A percentile compares a stretch with the other conserved stretches of the same genome.
phyloP scores from a whole-genome alignment of 768 basidiomycete genomes.

The Strobilomyces confusus region DNA sequence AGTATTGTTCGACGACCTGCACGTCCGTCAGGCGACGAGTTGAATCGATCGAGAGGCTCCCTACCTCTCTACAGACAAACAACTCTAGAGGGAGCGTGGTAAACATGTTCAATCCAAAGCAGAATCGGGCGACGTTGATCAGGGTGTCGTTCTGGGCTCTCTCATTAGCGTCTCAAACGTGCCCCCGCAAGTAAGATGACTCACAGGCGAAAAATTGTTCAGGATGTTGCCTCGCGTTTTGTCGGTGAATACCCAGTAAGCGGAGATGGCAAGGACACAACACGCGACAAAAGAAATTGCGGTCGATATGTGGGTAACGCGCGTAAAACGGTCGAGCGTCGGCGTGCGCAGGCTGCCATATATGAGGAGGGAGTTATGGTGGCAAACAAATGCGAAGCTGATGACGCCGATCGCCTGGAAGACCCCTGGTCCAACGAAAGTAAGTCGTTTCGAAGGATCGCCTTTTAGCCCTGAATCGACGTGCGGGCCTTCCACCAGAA shows the following conservation, averaged over 20 bases:
- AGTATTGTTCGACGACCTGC: constrained; percentile 92
- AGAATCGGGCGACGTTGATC: constrained; percentile 93
- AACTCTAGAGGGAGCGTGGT: constrained; percentile 94
- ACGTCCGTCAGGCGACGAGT: constrained; percentile 2
- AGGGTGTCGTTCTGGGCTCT: constrained; percentile 63
- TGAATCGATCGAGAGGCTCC: constrained; percentile 1
- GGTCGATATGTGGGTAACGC: constrained; percentile 91
- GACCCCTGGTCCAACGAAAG: constrained; percentile 72
- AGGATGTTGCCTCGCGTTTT: constrained; percentile 94
- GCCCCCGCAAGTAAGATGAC: constrained; percentile 6
- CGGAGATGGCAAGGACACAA: constrained; percentile 77
- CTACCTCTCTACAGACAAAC: constrained; percentile 94
- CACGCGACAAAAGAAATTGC: constrained; percentile 82
- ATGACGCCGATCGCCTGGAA: constrained; percentile 98
- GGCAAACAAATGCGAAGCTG: constrained; percentile 94
- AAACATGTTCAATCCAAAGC: constrained; percentile 96
- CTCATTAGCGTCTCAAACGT: constrained; percentile 4
- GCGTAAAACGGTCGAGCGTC: constrained; percentile 89
- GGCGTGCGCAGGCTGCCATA: constrained; percentile 92
- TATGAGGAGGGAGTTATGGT: constrained; percentile 96
- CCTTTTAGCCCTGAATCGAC: constrained; percentile 74
- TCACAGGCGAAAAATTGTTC: constrained; percentile 85
- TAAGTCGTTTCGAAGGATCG: constrained; percentile 67
- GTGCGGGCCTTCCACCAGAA: constrained; percentile 78
- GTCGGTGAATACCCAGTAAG: constrained; percentile 85